phyloP scores from a whole-genome alignment of 768 basidiomycete species.

The Mrakia blollopis region DNA sequence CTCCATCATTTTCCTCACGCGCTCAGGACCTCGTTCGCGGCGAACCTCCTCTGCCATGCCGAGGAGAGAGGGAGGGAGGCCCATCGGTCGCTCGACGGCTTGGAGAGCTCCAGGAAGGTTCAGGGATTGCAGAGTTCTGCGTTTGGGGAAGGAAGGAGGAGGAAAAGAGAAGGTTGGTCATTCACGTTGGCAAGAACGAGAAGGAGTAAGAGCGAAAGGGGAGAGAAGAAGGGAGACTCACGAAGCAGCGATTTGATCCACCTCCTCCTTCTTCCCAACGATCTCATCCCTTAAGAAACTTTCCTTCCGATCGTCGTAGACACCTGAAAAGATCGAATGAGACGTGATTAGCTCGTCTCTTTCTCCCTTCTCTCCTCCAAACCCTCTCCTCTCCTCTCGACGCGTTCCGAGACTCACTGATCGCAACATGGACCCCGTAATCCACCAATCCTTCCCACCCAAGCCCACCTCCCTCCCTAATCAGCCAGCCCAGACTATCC shows the following conservation, averaged over 20 bases:
- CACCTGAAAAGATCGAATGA: slow-evolving; percentile 41
- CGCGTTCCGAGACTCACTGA: slow-evolving; percentile 55
- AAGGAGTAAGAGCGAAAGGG: not conserved
- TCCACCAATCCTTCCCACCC: slow-evolving; percentile 68
- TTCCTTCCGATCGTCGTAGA: slow-evolving; percentile 78
- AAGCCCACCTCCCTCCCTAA: slow-evolving; percentile 47
- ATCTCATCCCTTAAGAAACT: slow-evolving; percentile 67
- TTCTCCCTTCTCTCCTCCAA: not conserved
- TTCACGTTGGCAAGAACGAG: not conserved
- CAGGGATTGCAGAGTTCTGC: slow-evolving; percentile 61
- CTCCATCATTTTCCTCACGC: slow-evolving; percentile 65
- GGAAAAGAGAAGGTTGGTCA: not conserved
- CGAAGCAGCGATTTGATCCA: slow-evolving; percentile 61
- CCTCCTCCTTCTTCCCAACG: slow-evolving; percentile 55
- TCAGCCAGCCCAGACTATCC: slow-evolving; percentile 44
- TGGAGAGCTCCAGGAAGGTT: slow-evolving; percentile 83
- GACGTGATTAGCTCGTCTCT: not conserved
- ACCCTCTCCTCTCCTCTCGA: no score
- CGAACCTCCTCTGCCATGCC: slow-evolving; percentile 81
- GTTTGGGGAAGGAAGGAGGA: not conserved
- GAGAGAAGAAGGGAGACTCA: slow-evolving; percentile 44
- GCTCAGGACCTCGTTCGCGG: slow-evolving; percentile 65
- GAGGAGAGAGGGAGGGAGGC: slow-evolving; percentile 80
- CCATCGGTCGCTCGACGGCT: slow-evolving; percentile 77
- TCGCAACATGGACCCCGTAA: slow-evolving; percentile 82